phyloP scores from a whole-genome alignment of 805 yeast genomes.

The Pichia thaimueangensis region DNA sequence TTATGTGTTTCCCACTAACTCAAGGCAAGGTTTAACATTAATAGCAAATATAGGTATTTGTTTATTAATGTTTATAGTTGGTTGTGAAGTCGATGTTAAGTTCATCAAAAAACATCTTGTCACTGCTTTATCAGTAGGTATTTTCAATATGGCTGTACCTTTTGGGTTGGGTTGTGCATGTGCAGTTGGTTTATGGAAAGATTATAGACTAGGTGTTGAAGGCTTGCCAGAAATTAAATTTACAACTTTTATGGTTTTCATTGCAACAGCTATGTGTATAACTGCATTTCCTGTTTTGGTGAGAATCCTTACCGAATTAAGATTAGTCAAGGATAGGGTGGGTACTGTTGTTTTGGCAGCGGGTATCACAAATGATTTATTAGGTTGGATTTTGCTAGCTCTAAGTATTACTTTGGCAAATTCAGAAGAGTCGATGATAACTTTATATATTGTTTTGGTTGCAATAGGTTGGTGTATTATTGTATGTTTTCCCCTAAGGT shows the following conservation, averaged over 20 bases:
- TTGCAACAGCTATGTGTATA: conserved; percentile 77
- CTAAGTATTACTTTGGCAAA: conserved; percentile 71
- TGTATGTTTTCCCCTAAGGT: conserved; percentile 51
- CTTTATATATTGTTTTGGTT: conserved; percentile 61
- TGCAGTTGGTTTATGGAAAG: conserved; percentile 59
- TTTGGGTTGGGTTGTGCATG: conserved; percentile 74
- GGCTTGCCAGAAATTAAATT: conserved; percentile 40
- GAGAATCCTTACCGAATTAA: conserved; percentile 67
- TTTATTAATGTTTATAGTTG: conserved; percentile 67
- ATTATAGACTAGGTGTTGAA: conserved; percentile 36
- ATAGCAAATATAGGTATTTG: conserved; percentile 73
- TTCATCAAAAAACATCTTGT: conserved; percentile 55
- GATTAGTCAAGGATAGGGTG: conserved; percentile 64
- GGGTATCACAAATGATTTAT: conserved; percentile 71
- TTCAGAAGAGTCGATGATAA: conserved; percentile 59
- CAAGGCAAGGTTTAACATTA: conserved; percentile 57
- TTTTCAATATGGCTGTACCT: conserved; percentile 69
- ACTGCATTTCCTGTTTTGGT: conserved; percentile 85
- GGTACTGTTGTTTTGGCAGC: conserved; percentile 74
- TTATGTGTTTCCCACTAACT: conserved; percentile 56
- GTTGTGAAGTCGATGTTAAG: conserved; percentile 67
- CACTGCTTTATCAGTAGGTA: conserved; percentile 63
- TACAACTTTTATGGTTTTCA: conserved; percentile 72
- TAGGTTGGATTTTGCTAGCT: conserved; percentile 79
- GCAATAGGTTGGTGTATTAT: conserved; percentile 65